Conservation (phyloP, 176 grass and related monocot genomes). For the Typha latifolia region DNA sequence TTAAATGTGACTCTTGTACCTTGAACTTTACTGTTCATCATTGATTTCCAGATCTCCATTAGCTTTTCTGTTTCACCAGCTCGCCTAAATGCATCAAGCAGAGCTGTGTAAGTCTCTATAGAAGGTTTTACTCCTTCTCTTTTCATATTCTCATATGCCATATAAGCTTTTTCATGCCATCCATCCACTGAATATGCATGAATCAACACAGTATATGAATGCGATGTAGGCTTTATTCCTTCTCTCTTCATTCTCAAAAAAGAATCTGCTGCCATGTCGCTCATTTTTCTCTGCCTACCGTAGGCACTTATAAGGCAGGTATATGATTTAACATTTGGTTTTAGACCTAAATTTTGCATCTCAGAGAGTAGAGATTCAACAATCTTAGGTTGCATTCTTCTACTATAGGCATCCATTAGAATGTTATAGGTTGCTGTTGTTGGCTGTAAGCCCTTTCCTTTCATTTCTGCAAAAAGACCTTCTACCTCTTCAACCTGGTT, state of each 20-base stretch:
- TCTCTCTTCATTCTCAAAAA: conserved; percentile 72
- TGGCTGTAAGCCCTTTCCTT: conserved; percentile 50
- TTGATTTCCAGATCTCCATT: conserved; percentile 76
- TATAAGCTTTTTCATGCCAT: conserved; percentile 47
- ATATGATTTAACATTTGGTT: conserved; percentile 61
- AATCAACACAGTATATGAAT: conserved; percentile 61
- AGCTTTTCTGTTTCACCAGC: conserved; percentile 50
- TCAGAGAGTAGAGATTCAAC: conserved; percentile 54
- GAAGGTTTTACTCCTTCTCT: conserved; percentile 59
- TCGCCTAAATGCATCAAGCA: conserved; percentile 64
- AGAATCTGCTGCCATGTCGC: conserved; percentile 64
- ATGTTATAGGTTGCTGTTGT: conserved; percentile 67
- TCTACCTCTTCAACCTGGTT: conserved; percentile 72
- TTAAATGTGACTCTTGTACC: conserved; percentile 54
- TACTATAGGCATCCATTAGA: conserved; percentile 88
- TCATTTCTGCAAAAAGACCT: conserved; percentile 79
- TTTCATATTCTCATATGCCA: conserved; percentile 63
- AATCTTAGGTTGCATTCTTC: conserved; percentile 78
- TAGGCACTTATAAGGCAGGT: conserved; percentile 72
- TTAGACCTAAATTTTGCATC: conserved; percentile 53
- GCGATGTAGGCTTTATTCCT: conserved; percentile 47
- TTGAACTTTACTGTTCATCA: conserved; percentile 55
- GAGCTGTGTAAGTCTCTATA: conserved; percentile 57
- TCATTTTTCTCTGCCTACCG: conserved; percentile 67
- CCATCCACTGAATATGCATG: conserved; percentile 66